Evolutionary conservation across 2,329 filamentous ascomycete species (phyloP).

Genomic region (Didymella pomorum): DNA sequence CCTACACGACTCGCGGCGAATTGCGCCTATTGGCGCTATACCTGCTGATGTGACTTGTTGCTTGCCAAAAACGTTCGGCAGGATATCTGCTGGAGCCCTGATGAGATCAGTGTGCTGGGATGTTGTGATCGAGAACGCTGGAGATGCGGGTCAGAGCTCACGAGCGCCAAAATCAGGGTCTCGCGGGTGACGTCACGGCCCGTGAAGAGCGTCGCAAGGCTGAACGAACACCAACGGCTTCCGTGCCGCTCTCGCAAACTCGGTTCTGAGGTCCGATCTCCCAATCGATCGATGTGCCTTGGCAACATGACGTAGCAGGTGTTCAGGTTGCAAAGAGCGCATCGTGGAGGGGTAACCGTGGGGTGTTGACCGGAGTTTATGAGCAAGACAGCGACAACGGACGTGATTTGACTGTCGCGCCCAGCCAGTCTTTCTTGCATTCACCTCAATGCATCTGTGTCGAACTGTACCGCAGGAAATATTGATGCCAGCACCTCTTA

Average conservation of each 20-base stretch:
- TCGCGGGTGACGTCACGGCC: constrained; percentile 29
- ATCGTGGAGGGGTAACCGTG: not conserved
- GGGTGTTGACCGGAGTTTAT: not conserved
- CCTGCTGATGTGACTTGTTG: constrained; percentile 24
- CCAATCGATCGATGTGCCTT: constrained; percentile 10
- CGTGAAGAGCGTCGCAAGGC: constrained; percentile 20
- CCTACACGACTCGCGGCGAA: constrained; percentile 25
- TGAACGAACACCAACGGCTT: constrained; percentile 6
- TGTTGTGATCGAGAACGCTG: constrained; percentile 12
- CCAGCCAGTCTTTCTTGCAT: not conserved
- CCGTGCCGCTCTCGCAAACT: not conserved
- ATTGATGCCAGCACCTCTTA: not conserved
- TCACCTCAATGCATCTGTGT: not conserved
- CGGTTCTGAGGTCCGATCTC: not conserved
- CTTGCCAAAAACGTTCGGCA: constrained; percentile 12
- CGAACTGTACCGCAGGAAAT: too few species aligned
- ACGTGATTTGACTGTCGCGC: not conserved
- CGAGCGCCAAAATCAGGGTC: constrained; percentile 11
- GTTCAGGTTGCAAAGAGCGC: not conserved
- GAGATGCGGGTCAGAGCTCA: not conserved
- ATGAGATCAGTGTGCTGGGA: constrained; percentile 24
- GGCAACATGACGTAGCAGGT: constrained; percentile 7
- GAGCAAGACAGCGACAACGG: not conserved
- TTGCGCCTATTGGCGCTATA: constrained; percentile 24
- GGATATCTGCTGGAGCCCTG: constrained; percentile 15